These are phyloP conservation scores for Amylostereum areolatum DNA, from an alignment of 1,284 basidiomycete genomes.

Conservation along the genomic window DNA sequence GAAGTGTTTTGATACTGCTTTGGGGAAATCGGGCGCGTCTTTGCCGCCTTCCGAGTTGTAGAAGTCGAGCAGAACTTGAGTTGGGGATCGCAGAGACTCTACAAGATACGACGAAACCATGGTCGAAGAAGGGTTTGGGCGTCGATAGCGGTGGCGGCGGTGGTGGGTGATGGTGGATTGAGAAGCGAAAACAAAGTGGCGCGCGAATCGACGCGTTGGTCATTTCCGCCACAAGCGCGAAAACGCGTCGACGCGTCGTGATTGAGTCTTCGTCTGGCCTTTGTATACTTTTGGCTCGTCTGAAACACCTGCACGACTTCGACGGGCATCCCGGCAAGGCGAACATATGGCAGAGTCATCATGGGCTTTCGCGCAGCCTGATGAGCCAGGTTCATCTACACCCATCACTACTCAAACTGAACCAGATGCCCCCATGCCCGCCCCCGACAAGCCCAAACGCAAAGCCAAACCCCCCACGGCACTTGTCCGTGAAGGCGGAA, in stretches of 20 bases:
- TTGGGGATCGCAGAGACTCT: conserved; percentile 45
- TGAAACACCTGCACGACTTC: background rate
- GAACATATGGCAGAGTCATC: no score
- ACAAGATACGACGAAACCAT: conserved; percentile 50
- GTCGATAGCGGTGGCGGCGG: background rate
- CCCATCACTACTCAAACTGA: no score
- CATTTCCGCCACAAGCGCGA: conserved; percentile 12
- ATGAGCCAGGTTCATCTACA: no score
- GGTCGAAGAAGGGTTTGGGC: background rate
- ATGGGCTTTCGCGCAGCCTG: no score
- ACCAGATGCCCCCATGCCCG: no score
- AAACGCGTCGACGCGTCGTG: no score
- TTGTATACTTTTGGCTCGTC: background rate
- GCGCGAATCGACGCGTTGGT: conserved; percentile 8
- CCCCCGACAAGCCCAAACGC: conserved; percentile 1
- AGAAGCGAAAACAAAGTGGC: no score
- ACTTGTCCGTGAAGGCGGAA: conserved; percentile 34
- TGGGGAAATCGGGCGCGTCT: conserved; percentile 34
- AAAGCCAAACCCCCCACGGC: background rate
- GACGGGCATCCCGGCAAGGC: no score
- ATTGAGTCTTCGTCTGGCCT: no score
- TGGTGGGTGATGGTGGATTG: background rate
- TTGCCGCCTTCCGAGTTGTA: conserved; percentile 23
- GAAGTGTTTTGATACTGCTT: conserved; percentile 45
- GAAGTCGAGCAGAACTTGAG: conserved; percentile 39